Percentiles rank a stretch among this genome's conserved stretches.
phyloP scores from a whole-genome alignment of 768 basidiomycete genomes.

The Mycena pura region DNA sequence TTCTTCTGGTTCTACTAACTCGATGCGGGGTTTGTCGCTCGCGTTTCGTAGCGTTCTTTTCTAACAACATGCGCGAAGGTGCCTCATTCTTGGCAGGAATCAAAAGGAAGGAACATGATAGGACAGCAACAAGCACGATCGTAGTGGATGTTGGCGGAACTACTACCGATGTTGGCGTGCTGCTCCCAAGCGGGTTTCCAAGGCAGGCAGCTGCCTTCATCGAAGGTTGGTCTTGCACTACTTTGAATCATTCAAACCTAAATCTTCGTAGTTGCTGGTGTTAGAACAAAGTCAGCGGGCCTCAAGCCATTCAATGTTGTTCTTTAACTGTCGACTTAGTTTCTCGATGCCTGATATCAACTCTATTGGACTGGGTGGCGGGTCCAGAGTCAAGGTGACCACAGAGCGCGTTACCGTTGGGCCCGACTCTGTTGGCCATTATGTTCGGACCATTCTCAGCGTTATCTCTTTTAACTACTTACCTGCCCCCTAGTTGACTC shows the following conservation, averaged over 20 bases:
- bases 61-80: slow-evolving; percentile 35
- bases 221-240: slow-evolving; percentile 37
- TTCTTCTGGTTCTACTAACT: slow-evolving; percentile 68
- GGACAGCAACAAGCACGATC: slow-evolving; percentile 41
- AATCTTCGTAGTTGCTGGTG: slow-evolving; percentile 51
- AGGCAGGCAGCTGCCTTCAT: slow-evolving; percentile 68
- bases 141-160: slow-evolving; percentile 74
- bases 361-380: slow-evolving; percentile 70
- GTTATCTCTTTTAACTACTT: slow-evolving; percentile 31
- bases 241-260: background rate
- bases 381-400: slow-evolving; percentile 54
- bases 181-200: slow-evolving; percentile 66
- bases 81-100: slow-evolving; percentile 62
- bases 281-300: slow-evolving; percentile 58
- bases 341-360: slow-evolving; percentile 65
- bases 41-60: background rate
- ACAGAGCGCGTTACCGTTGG: slow-evolving; percentile 56
- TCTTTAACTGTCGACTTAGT: slow-evolving; percentile 14
- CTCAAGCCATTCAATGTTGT: background rate
- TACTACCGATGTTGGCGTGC: slow-evolving; percentile 68
- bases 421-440: slow-evolving; percentile 70
- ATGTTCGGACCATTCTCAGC: slow-evolving; percentile 23
- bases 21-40: slow-evolving; percentile 51
- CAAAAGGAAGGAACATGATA: slow-evolving; percentile 10
- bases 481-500: slow-evolving; percentile 35